These are phyloP conservation scores for Paecilomyces formosus DNA, from an alignment of 2,329 filamentous ascomycete genomes.

Conservation along the genomic window DNA sequence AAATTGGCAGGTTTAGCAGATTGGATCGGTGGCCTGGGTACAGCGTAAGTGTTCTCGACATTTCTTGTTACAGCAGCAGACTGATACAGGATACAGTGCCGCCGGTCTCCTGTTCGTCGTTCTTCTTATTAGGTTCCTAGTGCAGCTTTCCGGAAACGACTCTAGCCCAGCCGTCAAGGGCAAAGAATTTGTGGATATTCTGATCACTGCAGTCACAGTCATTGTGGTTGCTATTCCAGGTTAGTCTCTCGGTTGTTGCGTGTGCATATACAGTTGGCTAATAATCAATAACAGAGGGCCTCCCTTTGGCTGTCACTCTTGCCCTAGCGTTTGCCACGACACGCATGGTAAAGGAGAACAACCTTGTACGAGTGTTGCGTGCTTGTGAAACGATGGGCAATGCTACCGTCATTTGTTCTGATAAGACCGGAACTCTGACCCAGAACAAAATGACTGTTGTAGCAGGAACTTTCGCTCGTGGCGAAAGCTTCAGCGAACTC, in stretches of 20 bases:
- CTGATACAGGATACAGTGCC: slow-evolving; percentile 26
- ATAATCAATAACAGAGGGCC: slow-evolving; percentile 47
- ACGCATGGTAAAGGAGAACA: slow-evolving; percentile 70
- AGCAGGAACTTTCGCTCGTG: slow-evolving; percentile 58
- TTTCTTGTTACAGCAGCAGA: background rate
- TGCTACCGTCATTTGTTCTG: slow-evolving; percentile 71
- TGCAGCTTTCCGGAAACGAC: slow-evolving; percentile 49
- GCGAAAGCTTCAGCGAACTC: slow-evolving; percentile 47
- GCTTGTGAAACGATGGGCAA: slow-evolving; percentile 79
- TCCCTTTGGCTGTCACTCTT: slow-evolving; percentile 70
- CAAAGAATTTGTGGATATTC: slow-evolving; percentile 66
- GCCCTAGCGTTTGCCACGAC: slow-evolving; percentile 71
- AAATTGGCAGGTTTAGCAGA: slow-evolving; percentile 69
- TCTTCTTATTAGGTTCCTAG: slow-evolving; percentile 78
- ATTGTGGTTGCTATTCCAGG: slow-evolving; percentile 69
- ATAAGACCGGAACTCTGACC: slow-evolving; percentile 69
- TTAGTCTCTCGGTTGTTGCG: slow-evolving; percentile 11
- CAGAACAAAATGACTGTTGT: slow-evolving; percentile 73
- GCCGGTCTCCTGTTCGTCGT: slow-evolving; percentile 79
- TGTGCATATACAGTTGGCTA: background rate
- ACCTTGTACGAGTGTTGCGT: slow-evolving; percentile 67
- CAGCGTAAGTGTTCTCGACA: slow-evolving; percentile 37
- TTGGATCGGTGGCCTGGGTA: slow-evolving; percentile 71
- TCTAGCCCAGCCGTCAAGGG: slow-evolving; percentile 64
- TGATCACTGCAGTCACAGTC: slow-evolving; percentile 72